These are phyloP conservation scores for Lachancea meyersii DNA, from an alignment of 805 yeast species.

Conservation along the genomic window DNA sequence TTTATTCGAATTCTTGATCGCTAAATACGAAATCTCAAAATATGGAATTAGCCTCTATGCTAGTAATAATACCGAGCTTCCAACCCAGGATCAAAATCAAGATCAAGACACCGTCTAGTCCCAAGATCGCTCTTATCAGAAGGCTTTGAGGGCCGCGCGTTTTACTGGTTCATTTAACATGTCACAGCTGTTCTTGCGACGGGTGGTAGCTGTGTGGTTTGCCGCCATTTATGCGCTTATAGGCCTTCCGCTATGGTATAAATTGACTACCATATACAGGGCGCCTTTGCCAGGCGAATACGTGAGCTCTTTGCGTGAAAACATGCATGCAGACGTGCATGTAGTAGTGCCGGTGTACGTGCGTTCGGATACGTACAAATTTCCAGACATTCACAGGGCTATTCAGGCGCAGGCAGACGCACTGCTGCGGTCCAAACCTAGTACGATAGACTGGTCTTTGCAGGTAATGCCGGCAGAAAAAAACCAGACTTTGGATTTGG, in stretches of 20 bases:
- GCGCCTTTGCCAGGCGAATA: conserved; percentile 37
- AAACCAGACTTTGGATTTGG: conserved; percentile 11
- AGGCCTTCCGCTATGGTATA: conserved; percentile 40
- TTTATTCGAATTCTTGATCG: too few relatives aligned
- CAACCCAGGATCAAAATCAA: too few relatives aligned
- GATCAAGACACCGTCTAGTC: too few relatives aligned
- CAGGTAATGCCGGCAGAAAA: conserved; percentile 24
- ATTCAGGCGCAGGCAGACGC: conserved; percentile 42
- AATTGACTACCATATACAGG: conserved; percentile 37
- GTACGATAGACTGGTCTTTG: conserved; percentile 34
- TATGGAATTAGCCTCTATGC: neutral
- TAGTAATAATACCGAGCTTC: neutral
- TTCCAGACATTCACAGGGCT: conserved; percentile 64
- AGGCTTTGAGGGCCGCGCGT: too few relatives aligned
- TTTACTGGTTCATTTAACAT: too few relatives aligned
- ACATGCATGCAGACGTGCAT: conserved; percentile 39
- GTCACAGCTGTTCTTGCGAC: conserved; percentile 17
- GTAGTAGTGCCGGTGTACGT: conserved; percentile 40
- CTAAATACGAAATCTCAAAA: too few relatives aligned
- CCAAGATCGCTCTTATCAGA: too few relatives aligned
- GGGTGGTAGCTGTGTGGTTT: conserved; percentile 20
- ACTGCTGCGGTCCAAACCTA: conserved; percentile 32
- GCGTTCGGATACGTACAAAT: conserved; percentile 41
- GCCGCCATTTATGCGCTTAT: conserved; percentile 29
- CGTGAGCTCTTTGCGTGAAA: conserved; percentile 31